phyloP scores from a whole-genome alignment of 2,329 filamentous ascomycete genomes.

The Magnaporthales sp. region DNA sequence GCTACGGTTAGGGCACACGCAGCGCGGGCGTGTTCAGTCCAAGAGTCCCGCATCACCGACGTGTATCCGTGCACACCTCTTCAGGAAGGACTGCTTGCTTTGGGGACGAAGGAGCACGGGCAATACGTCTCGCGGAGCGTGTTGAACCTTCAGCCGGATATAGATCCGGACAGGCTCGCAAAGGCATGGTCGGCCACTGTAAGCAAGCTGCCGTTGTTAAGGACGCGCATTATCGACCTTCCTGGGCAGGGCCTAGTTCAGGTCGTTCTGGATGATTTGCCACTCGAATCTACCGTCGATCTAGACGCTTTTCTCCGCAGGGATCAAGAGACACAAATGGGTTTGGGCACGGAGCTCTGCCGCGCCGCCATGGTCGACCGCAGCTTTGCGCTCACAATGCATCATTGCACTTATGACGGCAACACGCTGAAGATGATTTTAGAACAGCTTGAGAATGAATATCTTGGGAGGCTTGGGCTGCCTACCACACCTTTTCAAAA shows the following conservation, averaged over 20 bases:
- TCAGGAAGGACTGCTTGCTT: constrained; percentile 45
- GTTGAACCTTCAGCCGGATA: constrained; percentile 26
- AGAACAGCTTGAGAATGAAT: background rate
- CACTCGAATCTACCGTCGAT: constrained; percentile 23
- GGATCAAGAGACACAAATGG: constrained; percentile 30
- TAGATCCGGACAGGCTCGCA: constrained; percentile 28
- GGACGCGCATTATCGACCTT: constrained; percentile 39
- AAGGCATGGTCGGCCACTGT: constrained; percentile 32
- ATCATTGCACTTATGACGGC: constrained; percentile 48
- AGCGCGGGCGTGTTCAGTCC: constrained; percentile 3
- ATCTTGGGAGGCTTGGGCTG: background rate
- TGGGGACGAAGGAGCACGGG: constrained; percentile 40
- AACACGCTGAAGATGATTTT: background rate
- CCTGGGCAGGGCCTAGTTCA: constrained; percentile 34
- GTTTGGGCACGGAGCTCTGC: constrained; percentile 34
- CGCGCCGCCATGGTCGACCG: constrained; percentile 34
- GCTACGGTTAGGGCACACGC: constrained; percentile 9
- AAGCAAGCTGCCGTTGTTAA: constrained; percentile 29
- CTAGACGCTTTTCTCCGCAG: constrained; percentile 30
- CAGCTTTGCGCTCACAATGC: constrained; percentile 43
- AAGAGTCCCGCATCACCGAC: constrained; percentile 31
- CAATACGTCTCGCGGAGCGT: constrained; percentile 44
- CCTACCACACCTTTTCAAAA: background rate
- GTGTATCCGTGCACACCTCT: constrained; percentile 45
- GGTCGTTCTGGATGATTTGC: constrained; percentile 29